Evolutionary conservation across 2,329 filamentous ascomycete genomes (phyloP), one percentile per base, ranked within the genome.

Genomic region (Nigrograna mackinnonii): DNA sequence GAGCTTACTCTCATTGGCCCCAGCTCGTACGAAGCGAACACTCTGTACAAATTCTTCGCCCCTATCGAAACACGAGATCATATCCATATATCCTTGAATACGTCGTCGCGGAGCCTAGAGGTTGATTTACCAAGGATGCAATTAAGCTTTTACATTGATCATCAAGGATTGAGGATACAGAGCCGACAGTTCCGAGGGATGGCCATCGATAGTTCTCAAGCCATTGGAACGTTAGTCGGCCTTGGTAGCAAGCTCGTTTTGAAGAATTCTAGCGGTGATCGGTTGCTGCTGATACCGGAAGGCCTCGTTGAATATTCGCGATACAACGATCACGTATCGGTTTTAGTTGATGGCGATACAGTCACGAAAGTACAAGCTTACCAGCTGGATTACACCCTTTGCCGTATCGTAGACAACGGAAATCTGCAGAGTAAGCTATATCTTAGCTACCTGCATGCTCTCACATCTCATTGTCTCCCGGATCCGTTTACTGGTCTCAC

Each of bases 391-490:
- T 34, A 49, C 0, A 58, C 60, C 1, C 71, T 86, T 0, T 73
- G 79, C 0, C 66, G 75, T 2, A 53, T 87, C 0, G 46, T 70
- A 0, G 78, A 79, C 14, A 78, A 75, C 46, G 76, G 75, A 0
- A 76, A 65, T 11, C 35, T 83, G 0, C 69, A 74, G 7, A 79
- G 77, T 56, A 79, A 77, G 39, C 61, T 86, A 0, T 70, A 74
- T 16, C 62, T 81, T 0, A 66, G 44, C 6, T 77, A 78, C 20
- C 58, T 85, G 0, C 80, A 85, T 46, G 79, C 75, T 0, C 42
- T 82, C 0, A 84, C 81, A 0, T 78, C 79, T 0, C 71, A 73
- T 37, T 78, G 70, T 19, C 58, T 80, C 0, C 73, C 75, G 0
- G 80, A 84, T 49, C 63, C 60, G 0, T 62, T 83, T 0, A 79